Base-by-base conservation (phyloP, 768 basidiomycete species). In the Rhizopogon salebrosus region DNA sequence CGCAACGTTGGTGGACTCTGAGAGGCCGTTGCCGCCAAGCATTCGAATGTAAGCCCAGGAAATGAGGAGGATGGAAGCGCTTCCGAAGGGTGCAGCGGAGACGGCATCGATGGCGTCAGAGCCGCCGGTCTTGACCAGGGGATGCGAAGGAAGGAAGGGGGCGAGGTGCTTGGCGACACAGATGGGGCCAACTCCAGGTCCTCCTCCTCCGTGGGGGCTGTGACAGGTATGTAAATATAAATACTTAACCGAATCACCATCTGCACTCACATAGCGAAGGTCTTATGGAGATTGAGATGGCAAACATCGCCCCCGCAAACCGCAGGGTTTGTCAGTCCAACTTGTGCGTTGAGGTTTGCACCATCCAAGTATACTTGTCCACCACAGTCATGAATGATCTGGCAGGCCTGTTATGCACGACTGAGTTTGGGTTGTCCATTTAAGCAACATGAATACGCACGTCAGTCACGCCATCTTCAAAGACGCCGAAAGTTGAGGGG, bases 11-110 rank as follows among this genome's bases (percentile, higher is more conserved):
- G 94, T 89, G 0, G 93, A 85, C 54, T 92, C 80, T 22, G 84
- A 80, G 24, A 99, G 80, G 6, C 97, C 97, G 51, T 82, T 74
- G 7, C 95, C 95, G 24, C 97, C 97, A n/a, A 99, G 82, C 97
- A 99, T 98, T 75, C 91, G 95, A 79, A 97, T 92, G 70, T 97
- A 99, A 11, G 97, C 95, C 95, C 95, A 98, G 0, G 95, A 98
- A 62, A 98, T 98, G 55, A 95, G 78, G 42, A 91, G 85, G 62
- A 99, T 94, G 6, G 92, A 95, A 3, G 97, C 91, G 58, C 92
- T 95, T 41, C 97, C 95, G 65, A 84, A 98, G 0, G 94, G 97
- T 1, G 89, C 93, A 0, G 91, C 91, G 8, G 95, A 84, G 41
- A 98, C 87, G 6, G 97, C 90, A 27, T 86, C 75, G 56, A 99